phyloP scores from a whole-genome alignment of 2,329 filamentous ascomycete species.

The Periconia sp. region DNA sequence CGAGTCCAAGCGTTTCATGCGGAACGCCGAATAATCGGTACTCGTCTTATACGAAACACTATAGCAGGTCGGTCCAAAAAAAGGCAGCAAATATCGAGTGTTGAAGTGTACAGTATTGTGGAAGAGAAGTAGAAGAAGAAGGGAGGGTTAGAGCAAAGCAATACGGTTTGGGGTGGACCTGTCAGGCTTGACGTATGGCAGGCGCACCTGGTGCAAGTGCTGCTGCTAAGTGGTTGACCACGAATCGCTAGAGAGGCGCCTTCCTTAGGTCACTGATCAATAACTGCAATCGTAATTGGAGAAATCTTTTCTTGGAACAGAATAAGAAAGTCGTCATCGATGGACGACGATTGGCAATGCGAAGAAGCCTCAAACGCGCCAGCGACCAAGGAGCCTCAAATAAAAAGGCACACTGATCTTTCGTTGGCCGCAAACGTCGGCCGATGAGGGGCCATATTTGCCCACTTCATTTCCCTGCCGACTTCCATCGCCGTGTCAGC shows the following conservation, averaged over 20 bases:
- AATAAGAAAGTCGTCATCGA: not conserved
- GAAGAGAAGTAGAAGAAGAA: slow-evolving; percentile 15
- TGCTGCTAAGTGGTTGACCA: slow-evolving; percentile 20
- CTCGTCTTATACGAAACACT: slow-evolving; percentile 32
- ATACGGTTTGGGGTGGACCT: slow-evolving; percentile 11
- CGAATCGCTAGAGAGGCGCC: slow-evolving; percentile 13
- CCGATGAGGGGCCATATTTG: slow-evolving; percentile 15
- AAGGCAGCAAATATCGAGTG: slow-evolving; percentile 23
- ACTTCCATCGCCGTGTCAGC: slow-evolving; percentile 3
- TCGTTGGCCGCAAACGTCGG: slow-evolving; percentile 26
- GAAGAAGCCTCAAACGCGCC: slow-evolving; percentile 31
- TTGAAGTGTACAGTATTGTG: slow-evolving; percentile 5
- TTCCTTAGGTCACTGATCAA: slow-evolving; percentile 3
- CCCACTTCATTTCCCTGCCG: slow-evolving; percentile 32
- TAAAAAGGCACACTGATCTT: slow-evolving; percentile 22
- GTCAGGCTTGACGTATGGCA: slow-evolving; percentile 14
- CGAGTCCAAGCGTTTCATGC: slow-evolving; percentile 38
- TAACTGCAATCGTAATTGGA: no score
- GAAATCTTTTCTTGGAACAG: not conserved
- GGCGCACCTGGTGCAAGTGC: slow-evolving; percentile 10
- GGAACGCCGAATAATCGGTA: slow-evolving; percentile 27
- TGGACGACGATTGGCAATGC: slow-evolving; percentile 20
- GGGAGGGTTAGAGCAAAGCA: slow-evolving; percentile 1
- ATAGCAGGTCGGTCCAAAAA: slow-evolving; percentile 25
- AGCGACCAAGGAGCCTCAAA: slow-evolving; percentile 11